Percentiles rank a stretch among this genome's conserved stretches.
These are phyloP conservation scores for Arxiozyma heterogenica DNA, from an alignment of 1,139 yeast species.

Conservation along the genomic window DNA sequence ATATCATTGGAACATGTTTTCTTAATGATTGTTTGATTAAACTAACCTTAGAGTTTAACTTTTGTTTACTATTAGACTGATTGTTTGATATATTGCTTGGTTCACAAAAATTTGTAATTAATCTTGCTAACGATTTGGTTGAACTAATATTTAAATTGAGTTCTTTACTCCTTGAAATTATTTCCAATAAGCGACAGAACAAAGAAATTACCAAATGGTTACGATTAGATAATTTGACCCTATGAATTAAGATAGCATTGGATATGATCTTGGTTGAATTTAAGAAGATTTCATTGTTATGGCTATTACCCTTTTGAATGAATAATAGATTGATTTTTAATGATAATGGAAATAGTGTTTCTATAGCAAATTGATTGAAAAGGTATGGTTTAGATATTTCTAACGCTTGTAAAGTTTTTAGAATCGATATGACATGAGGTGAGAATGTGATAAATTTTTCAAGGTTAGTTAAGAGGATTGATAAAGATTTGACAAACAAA, in stretches of 20 bases:
- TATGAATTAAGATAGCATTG: conserved; percentile 52
- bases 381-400: conserved; percentile 48
- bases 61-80: conserved; percentile 23
- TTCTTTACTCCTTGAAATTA: conserved; percentile 32
- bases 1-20: conserved; percentile 51
- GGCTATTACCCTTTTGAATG: not conserved
- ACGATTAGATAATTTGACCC: conserved; percentile 61
- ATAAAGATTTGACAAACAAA: conserved; percentile 25
- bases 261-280: conserved; percentile 42
- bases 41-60: conserved; percentile 49
- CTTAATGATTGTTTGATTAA: conserved; percentile 52
- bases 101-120: conserved; percentile 63
- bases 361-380: conserved; percentile 61
- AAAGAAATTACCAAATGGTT: conserved; percentile 53
- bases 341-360: conserved; percentile 34
- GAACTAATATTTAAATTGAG: conserved; percentile 12
- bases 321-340: conserved; percentile 28
- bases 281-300: conserved; percentile 30
- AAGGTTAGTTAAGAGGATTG: conserved; percentile 20
- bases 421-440: conserved; percentile 9
- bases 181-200: conserved; percentile 42
- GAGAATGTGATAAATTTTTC: conserved; percentile 3
- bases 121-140: conserved; percentile 47
- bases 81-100: conserved; percentile 36
- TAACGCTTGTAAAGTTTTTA: conserved; percentile 32